A percentile compares a stretch with the other conserved stretches of the same genome.
Evolutionary conservation across 306 rosid species (phyloP).

Genomic region (Pueraria montana): DNA sequence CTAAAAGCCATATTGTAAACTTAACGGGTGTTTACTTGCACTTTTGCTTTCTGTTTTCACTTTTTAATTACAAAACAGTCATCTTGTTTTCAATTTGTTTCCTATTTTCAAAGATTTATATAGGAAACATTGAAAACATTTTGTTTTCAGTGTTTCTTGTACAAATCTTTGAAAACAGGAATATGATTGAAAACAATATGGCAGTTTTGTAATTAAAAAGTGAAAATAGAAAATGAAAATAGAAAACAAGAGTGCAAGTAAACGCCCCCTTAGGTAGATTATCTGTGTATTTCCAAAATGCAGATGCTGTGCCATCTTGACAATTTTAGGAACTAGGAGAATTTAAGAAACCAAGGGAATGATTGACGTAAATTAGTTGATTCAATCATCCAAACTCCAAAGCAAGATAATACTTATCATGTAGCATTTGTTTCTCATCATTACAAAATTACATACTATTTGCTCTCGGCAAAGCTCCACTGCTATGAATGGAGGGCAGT

Average conservation of each 20-base stretch:
- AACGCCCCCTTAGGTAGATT: constrained; percentile 4
- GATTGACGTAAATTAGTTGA: constrained; percentile 22
- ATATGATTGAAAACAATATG: too few species aligned
- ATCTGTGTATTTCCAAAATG: constrained; percentile 3
- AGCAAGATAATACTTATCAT: constrained; percentile 2
- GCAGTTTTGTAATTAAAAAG: too few species aligned
- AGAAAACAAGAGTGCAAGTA: too few species aligned
- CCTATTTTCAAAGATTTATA: too few species aligned
- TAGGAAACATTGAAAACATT: too few species aligned
- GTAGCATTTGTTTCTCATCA: constrained; percentile 20
- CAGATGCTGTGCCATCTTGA: constrained; percentile 30
- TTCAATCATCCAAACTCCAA: constrained; percentile 21
- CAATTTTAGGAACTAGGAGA: constrained; percentile 1
- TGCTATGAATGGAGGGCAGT: constrained; percentile 82
- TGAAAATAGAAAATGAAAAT: too few species aligned
- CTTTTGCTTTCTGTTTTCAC: too few species aligned
- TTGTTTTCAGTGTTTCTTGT: too few species aligned
- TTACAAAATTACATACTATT: constrained; percentile 55
- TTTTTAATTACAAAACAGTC: too few species aligned
- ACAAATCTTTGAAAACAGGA: too few species aligned
- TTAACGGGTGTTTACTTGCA: too few species aligned
- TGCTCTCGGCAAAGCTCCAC: constrained; percentile 91
- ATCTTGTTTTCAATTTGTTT: too few species aligned
- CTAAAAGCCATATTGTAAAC: neutral
- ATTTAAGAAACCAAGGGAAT: constrained; percentile 33